Percentiles rank a stretch among this genome's conserved stretches.
Conservation (phyloP, 768 basidiomycete genomes). For the Lepiota brunneoincarnata region DNA sequence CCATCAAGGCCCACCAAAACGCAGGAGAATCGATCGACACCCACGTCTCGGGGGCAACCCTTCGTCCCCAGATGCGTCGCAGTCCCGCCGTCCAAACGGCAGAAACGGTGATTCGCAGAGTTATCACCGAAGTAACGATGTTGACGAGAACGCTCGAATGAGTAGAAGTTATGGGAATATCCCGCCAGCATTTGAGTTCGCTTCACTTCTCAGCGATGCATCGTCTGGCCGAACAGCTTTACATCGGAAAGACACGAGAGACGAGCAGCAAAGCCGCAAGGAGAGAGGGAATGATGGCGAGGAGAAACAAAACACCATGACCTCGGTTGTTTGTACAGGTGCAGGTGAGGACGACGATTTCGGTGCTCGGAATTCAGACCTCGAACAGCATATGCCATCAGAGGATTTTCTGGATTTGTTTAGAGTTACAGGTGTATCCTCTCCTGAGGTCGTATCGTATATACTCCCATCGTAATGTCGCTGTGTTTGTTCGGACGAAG, state of each 20-base stretch:
- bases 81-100: neutral
- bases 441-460: conserved; percentile 13
- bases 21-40: conserved; percentile 9
- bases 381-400: conserved; percentile 24
- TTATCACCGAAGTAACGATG: neutral
- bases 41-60: neutral
- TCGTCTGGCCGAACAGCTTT: conserved; percentile 32
- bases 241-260: conserved; percentile 16
- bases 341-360: neutral
- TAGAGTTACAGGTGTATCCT: conserved; percentile 31
- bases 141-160: neutral
- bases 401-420: conserved; percentile 54
- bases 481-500: too few species aligned
- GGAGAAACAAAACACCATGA: neutral
- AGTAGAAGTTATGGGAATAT: neutral
- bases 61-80: neutral
- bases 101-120: neutral
- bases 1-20: conserved; percentile 10
- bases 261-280: neutral
- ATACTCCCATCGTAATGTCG: neutral
- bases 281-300: neutral
- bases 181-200: conserved; percentile 20
- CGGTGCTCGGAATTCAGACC: neutral
- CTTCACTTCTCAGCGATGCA: conserved; percentile 38
- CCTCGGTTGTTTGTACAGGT: neutral